phyloP scores from a whole-genome alignment of 768 basidiomycete genomes.

The button mushroom (Agaricus bisporus) region DNA sequence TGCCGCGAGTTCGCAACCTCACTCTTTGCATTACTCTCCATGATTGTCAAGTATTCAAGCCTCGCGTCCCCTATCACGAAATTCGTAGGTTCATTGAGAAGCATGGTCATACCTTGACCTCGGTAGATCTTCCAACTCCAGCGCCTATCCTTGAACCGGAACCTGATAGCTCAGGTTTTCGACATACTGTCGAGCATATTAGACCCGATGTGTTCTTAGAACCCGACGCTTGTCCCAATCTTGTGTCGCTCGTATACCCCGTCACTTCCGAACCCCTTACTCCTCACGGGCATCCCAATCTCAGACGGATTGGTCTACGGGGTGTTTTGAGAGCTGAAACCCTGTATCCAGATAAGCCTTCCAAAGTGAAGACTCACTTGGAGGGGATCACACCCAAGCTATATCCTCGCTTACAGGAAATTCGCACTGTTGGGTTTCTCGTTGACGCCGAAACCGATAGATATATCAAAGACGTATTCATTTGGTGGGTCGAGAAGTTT shows the following conservation, averaged over 20 bases:
- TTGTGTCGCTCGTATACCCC: conserved; percentile 37
- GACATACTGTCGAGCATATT: conserved; percentile 25
- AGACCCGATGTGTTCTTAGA: conserved; percentile 38
- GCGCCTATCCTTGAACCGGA: conserved; percentile 28
- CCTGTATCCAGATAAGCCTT: conserved; percentile 37
- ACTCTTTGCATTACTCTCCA: conserved; percentile 14
- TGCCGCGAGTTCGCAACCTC: conserved; percentile 39
- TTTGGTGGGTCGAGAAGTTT: conserved; percentile 49
- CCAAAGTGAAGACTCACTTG: conserved; percentile 32
- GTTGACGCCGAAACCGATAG: conserved; percentile 39
- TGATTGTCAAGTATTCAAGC: conserved; percentile 22
- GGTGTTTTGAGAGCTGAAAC: conserved; percentile 30
- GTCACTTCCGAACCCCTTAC: conserved; percentile 25
- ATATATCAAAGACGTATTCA: conserved; percentile 42
- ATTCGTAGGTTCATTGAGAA: conserved; percentile 31
- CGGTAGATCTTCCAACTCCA: conserved; percentile 35
- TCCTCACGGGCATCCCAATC: conserved; percentile 23
- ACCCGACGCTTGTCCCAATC: conserved; percentile 36
- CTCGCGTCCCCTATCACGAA: conserved; percentile 18
- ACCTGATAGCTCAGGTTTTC: conserved; percentile 19
- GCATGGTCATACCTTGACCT: conserved; percentile 34
- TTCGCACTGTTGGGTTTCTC: conserved; percentile 42
- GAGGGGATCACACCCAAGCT: conserved; percentile 33
- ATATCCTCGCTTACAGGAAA: conserved; percentile 40
- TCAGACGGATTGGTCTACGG: conserved; percentile 43